Conservation (phyloP, 345 rosid genomes). For the Isatis tinctoria region DNA sequence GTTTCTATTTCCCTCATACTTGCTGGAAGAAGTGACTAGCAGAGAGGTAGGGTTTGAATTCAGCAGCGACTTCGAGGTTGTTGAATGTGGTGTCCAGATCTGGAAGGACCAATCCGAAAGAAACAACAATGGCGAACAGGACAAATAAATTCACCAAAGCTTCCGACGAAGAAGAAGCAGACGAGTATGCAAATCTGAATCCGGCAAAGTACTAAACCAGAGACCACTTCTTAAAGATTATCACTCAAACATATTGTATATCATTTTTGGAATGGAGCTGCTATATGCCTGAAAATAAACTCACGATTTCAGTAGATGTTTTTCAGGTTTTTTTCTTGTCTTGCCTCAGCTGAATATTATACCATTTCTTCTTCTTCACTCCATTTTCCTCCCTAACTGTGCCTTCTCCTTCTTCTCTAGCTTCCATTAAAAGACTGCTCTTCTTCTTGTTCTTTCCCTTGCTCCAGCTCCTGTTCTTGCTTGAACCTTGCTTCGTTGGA, state of each 20-base stretch:
- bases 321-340: conserved; percentile 79
- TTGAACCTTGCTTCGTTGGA: conserved; percentile 54
- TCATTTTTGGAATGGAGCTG: neutral
- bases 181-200: neutral
- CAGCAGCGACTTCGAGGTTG: neutral
- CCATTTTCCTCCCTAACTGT: conserved; percentile 68
- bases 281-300: neutral
- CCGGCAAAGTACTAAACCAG: neutral
- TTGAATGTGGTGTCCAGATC: conserved; percentile 3
- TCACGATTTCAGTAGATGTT: neutral
- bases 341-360: conserved; percentile 64
- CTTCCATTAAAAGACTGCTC: conserved; percentile 45
- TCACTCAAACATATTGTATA: neutral
- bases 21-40: neutral
- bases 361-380: conserved; percentile 84
- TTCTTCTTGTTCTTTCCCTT: conserved; percentile 34
- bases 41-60: neutral
- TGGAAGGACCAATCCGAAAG: neutral
- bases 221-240: neutral
- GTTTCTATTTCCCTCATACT: neutral
- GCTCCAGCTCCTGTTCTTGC: conserved; percentile 59
- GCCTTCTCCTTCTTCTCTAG: conserved; percentile 55
- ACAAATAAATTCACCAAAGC: neutral
- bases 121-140: neutral
- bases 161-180: neutral